Evolutionary conservation across 2,329 filamentous ascomycete species (phyloP).

Genomic region (Colletotrichum cordylinicola): DNA sequence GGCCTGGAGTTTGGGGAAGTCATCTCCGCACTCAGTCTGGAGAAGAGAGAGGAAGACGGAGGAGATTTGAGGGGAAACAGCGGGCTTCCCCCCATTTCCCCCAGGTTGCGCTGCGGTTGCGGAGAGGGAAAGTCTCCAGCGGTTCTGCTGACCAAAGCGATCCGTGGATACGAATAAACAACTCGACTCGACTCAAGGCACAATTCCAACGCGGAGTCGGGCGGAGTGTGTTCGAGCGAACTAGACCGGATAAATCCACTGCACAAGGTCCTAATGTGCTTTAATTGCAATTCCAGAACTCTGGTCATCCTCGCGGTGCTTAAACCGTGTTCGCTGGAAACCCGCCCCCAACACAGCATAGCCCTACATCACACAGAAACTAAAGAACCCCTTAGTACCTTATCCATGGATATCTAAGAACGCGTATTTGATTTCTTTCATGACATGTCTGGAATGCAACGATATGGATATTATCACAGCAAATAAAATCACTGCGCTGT

Average conservation of each 20-base stretch:
- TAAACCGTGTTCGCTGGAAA: background rate
- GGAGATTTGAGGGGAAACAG: slow-evolving; percentile 9
- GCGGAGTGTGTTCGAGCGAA: background rate
- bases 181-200: background rate
- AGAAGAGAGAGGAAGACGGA: background rate
- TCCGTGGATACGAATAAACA: background rate
- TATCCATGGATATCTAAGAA: background rate
- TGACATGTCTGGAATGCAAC: background rate
- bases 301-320: background rate
- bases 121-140: background rate
- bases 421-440: background rate
- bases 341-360: background rate
- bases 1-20: slow-evolving; percentile 4
- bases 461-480: background rate
- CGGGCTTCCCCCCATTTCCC: background rate
- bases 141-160: background rate
- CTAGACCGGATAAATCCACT: background rate
- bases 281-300: background rate
- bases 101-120: slow-evolving; percentile 2
- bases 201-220: background rate
- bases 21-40: slow-evolving; percentile 14
- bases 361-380: background rate
- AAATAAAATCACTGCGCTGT: background rate
- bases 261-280: background rate
- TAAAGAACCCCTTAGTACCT: background rate